Conservation (phyloP, 768 basidiomycete genomes). For the Dacryopinax primogenitus region DNA sequence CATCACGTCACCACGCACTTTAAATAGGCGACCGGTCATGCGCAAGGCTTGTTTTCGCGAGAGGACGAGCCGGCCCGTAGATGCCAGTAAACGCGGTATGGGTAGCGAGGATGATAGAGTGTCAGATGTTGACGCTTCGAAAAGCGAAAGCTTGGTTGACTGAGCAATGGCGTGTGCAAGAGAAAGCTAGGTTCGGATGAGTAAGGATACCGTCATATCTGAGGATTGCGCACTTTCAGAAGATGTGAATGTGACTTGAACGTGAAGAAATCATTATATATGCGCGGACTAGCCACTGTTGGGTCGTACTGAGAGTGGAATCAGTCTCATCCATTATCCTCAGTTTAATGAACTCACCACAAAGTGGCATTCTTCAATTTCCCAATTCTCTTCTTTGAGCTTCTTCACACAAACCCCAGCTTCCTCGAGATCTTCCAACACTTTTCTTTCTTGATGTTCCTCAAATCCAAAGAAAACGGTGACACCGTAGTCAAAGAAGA, state of each 20-base stretch:
- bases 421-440: slow-evolving; percentile 68
- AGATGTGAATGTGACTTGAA: slow-evolving; percentile 85
- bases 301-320: slow-evolving; percentile 55
- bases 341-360: slow-evolving; percentile 42
- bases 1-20: slow-evolving; percentile 77
- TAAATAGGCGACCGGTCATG: slow-evolving; percentile 76
- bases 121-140: slow-evolving; percentile 63
- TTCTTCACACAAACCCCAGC: slow-evolving; percentile 56
- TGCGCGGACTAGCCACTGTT: slow-evolving; percentile 69
- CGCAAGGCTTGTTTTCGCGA: slow-evolving; percentile 72
- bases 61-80: slow-evolving; percentile 60
- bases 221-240: slow-evolving; percentile 31
- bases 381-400: slow-evolving; percentile 62
- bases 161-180: slow-evolving; percentile 90
- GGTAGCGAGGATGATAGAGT: slow-evolving; percentile 68
- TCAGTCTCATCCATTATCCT: slow-evolving; percentile 12
- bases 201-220: not conserved
- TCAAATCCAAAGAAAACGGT: slow-evolving; percentile 81
- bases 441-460: slow-evolving; percentile 64
- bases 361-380: slow-evolving; percentile 87
- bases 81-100: slow-evolving; percentile 72
- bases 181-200: slow-evolving; percentile 45
- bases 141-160: slow-evolving; percentile 79
- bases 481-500: slow-evolving; percentile 56
- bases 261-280: slow-evolving; percentile 94